Evolutionary conservation across 2,329 filamentous ascomycete species (phyloP), one percentile per base, ranked within the genome.

Genomic region (Thelonectria rubi): DNA sequence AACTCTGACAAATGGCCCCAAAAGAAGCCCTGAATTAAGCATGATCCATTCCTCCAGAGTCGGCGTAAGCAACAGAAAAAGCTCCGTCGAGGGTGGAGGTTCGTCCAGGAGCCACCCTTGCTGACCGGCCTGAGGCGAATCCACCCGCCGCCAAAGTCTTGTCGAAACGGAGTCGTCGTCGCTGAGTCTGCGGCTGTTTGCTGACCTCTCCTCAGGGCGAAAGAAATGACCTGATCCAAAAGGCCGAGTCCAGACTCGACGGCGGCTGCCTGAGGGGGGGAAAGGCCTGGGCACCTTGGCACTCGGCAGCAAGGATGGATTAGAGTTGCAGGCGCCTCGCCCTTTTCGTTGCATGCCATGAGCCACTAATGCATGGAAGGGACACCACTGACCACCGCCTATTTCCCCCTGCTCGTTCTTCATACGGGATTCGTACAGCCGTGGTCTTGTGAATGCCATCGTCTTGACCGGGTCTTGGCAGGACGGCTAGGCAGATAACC

Each of bases 1-100:
- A 69, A 62, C 39, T 58, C 34, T 67, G 68, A 70, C 68, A 70
- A 66, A 70, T 69, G 61, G 59, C 59, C 58, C 52, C 63, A 40
- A 46, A 20, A 51, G n/a, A n/a, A 43, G 57, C 40, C 37, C 58
- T 55, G 43, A 21, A 39, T 58, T 58, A 58, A 58, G 59, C 49
- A 62, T 58, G 59, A 62, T 58, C 54, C 54, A 39, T 49, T 54
- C 49, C 49, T 32, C 34, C 17, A 32, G 10, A 60, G 52, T 53
- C 52, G 55, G 58, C 58, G 58, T 54, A 49, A 17, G 37, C 12
- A 24, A 46, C 18, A 18, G 11, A 62, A 63, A 70, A 65, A 58
- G 58, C 58, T 55, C 52, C 43, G 46, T 58, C 49, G 47, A 53
- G 50, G 39, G 56, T 57, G 51, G 39, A 46, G 52, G 42, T 56